Base-by-base conservation (phyloP, 75 land plant species). In the Ceratopteris richardii region DNA sequence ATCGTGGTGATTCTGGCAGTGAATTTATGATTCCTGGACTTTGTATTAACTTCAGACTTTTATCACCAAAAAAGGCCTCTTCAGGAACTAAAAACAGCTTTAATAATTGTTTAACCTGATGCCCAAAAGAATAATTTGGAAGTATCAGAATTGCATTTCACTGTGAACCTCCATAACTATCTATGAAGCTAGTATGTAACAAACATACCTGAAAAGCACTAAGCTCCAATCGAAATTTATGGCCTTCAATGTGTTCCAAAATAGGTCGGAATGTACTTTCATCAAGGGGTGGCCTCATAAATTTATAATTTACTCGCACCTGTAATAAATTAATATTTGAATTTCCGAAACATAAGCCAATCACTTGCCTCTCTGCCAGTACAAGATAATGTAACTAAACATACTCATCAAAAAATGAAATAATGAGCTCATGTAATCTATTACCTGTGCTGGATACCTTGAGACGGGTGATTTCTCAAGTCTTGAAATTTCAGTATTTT, bases 361-460 rank as follows among this genome's bases (percentile, higher is more conserved):
- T n/a, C n/a, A n/a, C n/a, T n/a, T n/a, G n/a, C n/a, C n/a, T n/a
- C n/a, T n/a, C n/a, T n/a, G n/a, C n/a, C n/a, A n/a, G n/a, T n/a
- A n/a, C n/a, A n/a, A n/a, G n/a, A n/a, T n/a, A n/a, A n/a, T n/a
- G n/a, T n/a, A n/a, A n/a, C n/a, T n/a, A n/a, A n/a, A n/a, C n/a
- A n/a, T n/a, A n/a, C n/a, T n/a, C n/a, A n/a, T n/a, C n/a, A n/a
- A n/a, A n/a, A n/a, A n/a, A n/a, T n/a, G n/a, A n/a, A n/a, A n/a
- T n/a, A n/a, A n/a, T n/a, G n/a, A n/a, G n/a, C 18, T 11, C 18
- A 10, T 23, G n/a, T 25, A 26, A 48, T 28, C 31, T 20, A 27
- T 46, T 31, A 66, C 72, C 72, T 70, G 72, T 1, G 72, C 72
- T n/a, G 72, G 72, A 30, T 66, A 70, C 42, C 69, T 62, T 17